A percentile compares a stretch with the other conserved stretches of the same genome.
These are phyloP conservation scores for Brassica juncea DNA, from an alignment of 345 rosid genomes.

Conservation along the genomic window DNA sequence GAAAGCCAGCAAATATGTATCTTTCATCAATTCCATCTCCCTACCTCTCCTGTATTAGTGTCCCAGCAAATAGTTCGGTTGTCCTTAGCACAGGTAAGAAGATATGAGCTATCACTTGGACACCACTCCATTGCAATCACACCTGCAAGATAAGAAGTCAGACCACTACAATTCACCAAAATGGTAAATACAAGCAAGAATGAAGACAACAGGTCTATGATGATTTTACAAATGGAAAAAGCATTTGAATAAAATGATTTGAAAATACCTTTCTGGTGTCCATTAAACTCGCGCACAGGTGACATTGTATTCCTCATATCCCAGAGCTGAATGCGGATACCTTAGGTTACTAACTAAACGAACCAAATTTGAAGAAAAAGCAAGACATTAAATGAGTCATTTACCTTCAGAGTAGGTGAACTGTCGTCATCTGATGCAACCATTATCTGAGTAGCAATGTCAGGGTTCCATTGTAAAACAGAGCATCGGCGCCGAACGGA, in stretches of 20 bases:
- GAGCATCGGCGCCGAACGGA: constrained; percentile 89
- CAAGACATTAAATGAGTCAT: constrained; percentile 15
- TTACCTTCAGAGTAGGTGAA: constrained; percentile 81
- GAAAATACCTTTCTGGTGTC: constrained; percentile 87
- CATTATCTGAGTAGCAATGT: constrained; percentile 93
- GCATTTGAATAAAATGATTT: neutral
- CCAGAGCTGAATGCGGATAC: constrained; percentile 80
- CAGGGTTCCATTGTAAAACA: constrained; percentile 99
- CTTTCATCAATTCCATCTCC: constrained; percentile 21
- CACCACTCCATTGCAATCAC: constrained; percentile 99
- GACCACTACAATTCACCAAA: constrained; percentile 17
- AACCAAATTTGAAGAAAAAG: constrained; percentile 22
- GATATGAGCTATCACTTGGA: constrained; percentile 86
- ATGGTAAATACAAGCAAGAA: constrained; percentile 8
- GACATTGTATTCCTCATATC: constrained; percentile 92
- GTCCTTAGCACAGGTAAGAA: constrained; percentile 98
- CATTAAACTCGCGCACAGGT: constrained; percentile 86
- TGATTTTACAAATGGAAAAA: neutral
- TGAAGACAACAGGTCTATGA: constrained; percentile 24
- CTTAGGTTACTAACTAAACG: constrained; percentile 21
- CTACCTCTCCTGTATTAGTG: constrained; percentile 84
- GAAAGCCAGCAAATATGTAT: constrained; percentile 12
- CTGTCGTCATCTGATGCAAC: constrained; percentile 97
- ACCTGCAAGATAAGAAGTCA: constrained; percentile 54
- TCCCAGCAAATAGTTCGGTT: constrained; percentile 99